These are phyloP conservation scores for Nyssa sinensis DNA, from an alignment of 148 eudicot species.

Conservation along the genomic window DNA sequence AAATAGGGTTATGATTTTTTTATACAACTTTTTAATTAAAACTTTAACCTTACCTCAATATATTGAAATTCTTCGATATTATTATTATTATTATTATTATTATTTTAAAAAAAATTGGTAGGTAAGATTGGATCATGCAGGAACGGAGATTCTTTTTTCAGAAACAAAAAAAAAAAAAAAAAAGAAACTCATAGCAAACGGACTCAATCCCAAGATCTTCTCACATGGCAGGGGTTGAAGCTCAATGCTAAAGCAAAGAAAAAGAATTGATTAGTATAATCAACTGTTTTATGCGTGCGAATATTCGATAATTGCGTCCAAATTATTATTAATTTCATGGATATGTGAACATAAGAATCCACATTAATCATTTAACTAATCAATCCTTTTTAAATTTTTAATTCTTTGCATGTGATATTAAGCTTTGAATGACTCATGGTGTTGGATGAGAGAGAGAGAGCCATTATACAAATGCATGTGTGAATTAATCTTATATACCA, in stretches of 20 bases:
- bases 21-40: too few relatives aligned
- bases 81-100: too few relatives aligned
- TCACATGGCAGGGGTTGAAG: slow-evolving; percentile 38
- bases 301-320: slow-evolving; percentile 51
- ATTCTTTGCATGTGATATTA: slow-evolving; percentile 28
- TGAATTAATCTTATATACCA: neutral
- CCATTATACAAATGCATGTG: neutral
- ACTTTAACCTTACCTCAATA: too few relatives aligned
- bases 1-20: too few relatives aligned
- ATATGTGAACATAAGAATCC: slow-evolving; percentile 4
- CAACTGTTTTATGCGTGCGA: slow-evolving; percentile 45
- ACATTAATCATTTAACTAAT: slow-evolving; percentile 32
- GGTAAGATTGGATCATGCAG: slow-evolving; percentile 20
- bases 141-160: too few relatives aligned
- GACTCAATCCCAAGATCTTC: slow-evolving; percentile 46
- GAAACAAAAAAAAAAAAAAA: slow-evolving; percentile 11
- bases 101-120: neutral
- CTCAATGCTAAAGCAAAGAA: slow-evolving; percentile 20
- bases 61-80: too few relatives aligned
- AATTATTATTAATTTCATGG: slow-evolving; percentile 23
- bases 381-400: slow-evolving; percentile 23
- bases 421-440: slow-evolving; percentile 18
- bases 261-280: slow-evolving; percentile 16
- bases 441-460: neutral
- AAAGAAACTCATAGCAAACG: slow-evolving; percentile 24